phyloP scores from a whole-genome alignment of 2,329 filamentous ascomycete genomes.

The Cordyceps militaris region DNA sequence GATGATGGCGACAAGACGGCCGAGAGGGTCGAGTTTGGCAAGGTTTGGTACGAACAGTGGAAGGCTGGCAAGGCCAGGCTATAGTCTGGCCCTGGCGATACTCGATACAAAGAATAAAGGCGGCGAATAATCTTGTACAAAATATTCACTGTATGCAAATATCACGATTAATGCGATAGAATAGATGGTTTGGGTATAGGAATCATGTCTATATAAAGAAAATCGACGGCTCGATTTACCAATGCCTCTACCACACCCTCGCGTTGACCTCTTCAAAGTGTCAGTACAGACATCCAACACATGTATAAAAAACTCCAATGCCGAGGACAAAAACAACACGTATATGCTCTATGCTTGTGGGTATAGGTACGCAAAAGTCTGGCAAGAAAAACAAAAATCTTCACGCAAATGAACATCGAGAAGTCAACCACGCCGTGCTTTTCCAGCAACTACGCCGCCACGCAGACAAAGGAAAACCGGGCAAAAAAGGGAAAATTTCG shows the following conservation, averaged over 20 bases:
- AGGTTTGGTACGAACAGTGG: slow-evolving; percentile 44
- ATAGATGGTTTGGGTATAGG: neutral
- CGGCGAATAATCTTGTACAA: neutral
- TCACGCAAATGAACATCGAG: neutral
- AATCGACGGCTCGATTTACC: neutral
- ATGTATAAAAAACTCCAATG: neutral
- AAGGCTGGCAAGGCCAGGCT: slow-evolving; percentile 32
- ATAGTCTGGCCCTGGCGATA: slow-evolving; percentile 14
- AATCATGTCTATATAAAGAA: neutral
- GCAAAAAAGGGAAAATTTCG: neutral
- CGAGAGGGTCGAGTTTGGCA: slow-evolving; percentile 36
- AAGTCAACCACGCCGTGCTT: neutral
- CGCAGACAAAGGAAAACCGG: neutral
- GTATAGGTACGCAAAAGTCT: slow-evolving; percentile 7
- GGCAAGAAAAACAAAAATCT: slow-evolving; percentile 11
- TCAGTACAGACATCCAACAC: neutral
- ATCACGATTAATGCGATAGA: neutral
- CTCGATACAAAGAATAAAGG: neutral
- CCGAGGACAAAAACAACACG: neutral
- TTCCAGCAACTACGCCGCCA: neutral
- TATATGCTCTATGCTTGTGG: slow-evolving; percentile 10
- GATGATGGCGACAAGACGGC: slow-evolving; percentile 32
- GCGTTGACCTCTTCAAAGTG: neutral
- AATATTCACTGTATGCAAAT: neutral
- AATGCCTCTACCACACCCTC: neutral